Base-by-base conservation (phyloP, 1,284 basidiomycete species). In the Rhodotorula sp. region DNA sequence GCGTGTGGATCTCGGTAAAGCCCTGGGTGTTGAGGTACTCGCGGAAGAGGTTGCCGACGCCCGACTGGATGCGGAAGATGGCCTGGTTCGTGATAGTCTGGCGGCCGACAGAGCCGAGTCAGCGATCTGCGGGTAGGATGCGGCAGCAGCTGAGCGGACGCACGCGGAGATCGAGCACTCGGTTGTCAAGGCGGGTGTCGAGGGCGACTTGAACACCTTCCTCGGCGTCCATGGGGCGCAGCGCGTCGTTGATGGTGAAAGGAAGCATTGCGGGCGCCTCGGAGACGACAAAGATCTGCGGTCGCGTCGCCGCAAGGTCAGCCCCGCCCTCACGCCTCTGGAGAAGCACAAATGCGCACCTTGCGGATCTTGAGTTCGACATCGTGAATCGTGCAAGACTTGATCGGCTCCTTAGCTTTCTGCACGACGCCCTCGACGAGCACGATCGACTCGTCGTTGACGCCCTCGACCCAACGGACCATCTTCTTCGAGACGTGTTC, bases 11-110 rank as follows among this genome's bases (percentile, higher is more conserved):
- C 82, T 99, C 95, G 65, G 88, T 87, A 80, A 96, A 96, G 46
- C 88, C 88, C 67, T 89, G 82, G 48, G 80, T 81, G 76, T 88
- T 87, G 68, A 99, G 84, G 82, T 88, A 91, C 70, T 91, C 86
- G 59, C 95, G 88, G 89, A 99, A 99, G 59, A 95, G 83, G 70
- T 89, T 86, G 77, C 92, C 89, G 61, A 99, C 90, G 34, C 85
- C 94, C 58, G 91, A 89, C 79, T 95, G 93, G 65, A 99, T 82
- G 76, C 85, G 90, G 86, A 99, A 99, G 74, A 99, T 90, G 32
- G 94, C 92, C 83, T 98, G 94, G 82, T 96, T 99, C 64, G 93
- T 92, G 79, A 89, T 89, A 10, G 95, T 98, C 89, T 93, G 79
- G n/a, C 29, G 59, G 22, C 58, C 6, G 39, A 4, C 29, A 29